Conservation (phyloP, 805 yeast species). For the Saccharomycopsis fodiens region DNA sequence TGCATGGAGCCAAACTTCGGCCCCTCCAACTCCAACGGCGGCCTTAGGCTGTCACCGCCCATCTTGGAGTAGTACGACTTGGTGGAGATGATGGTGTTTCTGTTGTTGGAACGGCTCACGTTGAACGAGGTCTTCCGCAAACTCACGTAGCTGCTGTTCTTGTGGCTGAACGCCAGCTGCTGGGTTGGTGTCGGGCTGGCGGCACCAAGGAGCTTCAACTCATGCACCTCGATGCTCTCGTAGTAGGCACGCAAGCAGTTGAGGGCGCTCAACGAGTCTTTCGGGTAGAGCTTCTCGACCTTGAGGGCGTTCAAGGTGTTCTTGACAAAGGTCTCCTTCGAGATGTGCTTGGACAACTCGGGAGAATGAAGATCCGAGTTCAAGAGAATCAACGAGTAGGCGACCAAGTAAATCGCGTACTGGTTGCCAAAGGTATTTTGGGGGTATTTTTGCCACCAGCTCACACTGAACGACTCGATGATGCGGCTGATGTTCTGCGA, state of each 20-base stretch:
- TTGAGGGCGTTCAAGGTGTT: conserved; percentile 29
- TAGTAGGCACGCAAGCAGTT: conserved; percentile 17
- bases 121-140: conserved; percentile 18
- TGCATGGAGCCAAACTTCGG: conserved; percentile 3
- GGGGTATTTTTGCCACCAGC: conserved; percentile 18
- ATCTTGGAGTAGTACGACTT: conserved; percentile 8
- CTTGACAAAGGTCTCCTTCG: conserved; percentile 26
- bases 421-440: conserved; percentile 34
- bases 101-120: conserved; percentile 13
- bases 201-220: conserved; percentile 15
- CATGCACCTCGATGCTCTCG: conserved; percentile 19
- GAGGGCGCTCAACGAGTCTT: conserved; percentile 16
- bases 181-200: not conserved
- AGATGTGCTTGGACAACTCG: conserved; percentile 27
- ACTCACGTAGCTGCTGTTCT: conserved; percentile 15
- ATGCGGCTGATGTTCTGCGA: conserved; percentile 93
- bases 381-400: conserved; percentile 44
- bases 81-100: conserved; percentile 8
- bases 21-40: not conserved
- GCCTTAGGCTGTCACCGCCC: not conserved
- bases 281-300: conserved; percentile 18
- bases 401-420: conserved; percentile 45
- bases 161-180: conserved; percentile 7
- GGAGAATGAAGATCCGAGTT: conserved; percentile 49
- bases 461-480: conserved; percentile 41